Percentiles rank a stretch among this genome's conserved stretches.
Evolutionary conservation across 1,139 yeast genomes (phyloP).

Genomic region (Debaryomyces fabryi): DNA sequence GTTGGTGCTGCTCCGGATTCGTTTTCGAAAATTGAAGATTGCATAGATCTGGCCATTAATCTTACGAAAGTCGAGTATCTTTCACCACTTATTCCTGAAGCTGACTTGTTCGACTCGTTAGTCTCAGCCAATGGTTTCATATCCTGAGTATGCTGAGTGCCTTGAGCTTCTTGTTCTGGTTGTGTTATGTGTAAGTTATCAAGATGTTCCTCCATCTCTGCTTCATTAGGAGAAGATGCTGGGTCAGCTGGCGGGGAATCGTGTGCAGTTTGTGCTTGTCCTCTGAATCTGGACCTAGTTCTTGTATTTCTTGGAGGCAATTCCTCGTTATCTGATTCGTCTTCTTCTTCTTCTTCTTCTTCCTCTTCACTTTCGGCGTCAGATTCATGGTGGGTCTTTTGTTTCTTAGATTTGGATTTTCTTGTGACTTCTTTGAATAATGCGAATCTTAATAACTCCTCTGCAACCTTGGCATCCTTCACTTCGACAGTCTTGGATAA

Average conservation of each 20-base stretch:
- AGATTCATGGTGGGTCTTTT: conserved; percentile 23
- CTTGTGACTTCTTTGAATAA: conserved; percentile 73
- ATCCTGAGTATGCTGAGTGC: not conserved
- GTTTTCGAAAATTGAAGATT: conserved; percentile 49
- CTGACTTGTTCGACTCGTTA: conserved; percentile 19
- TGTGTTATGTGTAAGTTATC: conserved; percentile 26
- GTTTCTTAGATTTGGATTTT: conserved; percentile 37
- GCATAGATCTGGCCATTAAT: conserved; percentile 49
- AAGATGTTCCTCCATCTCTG: conserved; percentile 28
- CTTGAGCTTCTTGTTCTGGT: not conserved
- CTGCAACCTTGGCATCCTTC: conserved; percentile 85
- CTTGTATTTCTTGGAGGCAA: conserved; percentile 23
- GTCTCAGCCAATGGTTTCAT: conserved; percentile 26
- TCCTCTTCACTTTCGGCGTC: conserved; percentile 22
- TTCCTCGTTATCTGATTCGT: conserved; percentile 27
- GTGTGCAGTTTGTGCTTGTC: conserved; percentile 15
- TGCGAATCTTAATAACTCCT: conserved; percentile 80
- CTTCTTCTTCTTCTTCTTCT: conserved; percentile 21
- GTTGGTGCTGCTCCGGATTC: conserved; percentile 48
- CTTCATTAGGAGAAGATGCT: conserved; percentile 18
- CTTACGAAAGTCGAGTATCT: conserved; percentile 50
- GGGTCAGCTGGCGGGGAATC: conserved; percentile 14
- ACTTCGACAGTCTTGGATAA: conserved; percentile 73
- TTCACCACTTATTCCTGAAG: conserved; percentile 46
- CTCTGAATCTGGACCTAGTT: conserved; percentile 20